These are phyloP conservation scores for Aspergillus uvarum DNA, from an alignment of 2,329 filamentous ascomycete species.

Conservation along the genomic window DNA sequence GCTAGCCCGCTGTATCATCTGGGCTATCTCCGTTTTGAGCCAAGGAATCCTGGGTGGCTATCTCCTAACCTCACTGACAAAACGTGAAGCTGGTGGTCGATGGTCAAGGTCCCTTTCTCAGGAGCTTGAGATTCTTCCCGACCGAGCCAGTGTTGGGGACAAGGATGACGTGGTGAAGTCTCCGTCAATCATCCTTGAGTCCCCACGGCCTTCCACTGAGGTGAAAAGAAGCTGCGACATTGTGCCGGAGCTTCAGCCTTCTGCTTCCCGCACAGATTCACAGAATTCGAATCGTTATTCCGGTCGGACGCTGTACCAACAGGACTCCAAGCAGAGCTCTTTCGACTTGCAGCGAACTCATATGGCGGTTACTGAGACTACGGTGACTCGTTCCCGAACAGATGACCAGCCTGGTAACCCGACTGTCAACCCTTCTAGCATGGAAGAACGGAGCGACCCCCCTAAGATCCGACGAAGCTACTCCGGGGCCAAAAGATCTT, in stretches of 20 bases:
- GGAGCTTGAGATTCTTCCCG: conserved; percentile 25
- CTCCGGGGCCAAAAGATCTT: conserved; percentile 23
- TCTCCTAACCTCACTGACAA: conserved; percentile 22
- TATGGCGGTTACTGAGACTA: conserved; percentile 14
- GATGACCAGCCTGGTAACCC: conserved; percentile 6
- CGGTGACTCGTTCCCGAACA: conserved; percentile 5
- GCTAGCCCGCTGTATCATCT: conserved; percentile 39
- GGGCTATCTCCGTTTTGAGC: conserved; percentile 33
- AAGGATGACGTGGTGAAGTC: conserved; percentile 6
- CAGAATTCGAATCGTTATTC: conserved; percentile 33
- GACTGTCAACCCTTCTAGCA: conserved; percentile 13
- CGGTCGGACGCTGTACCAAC: conserved; percentile 29
- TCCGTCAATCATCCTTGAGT: conserved; percentile 15
- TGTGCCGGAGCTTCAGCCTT: conserved; percentile 16
- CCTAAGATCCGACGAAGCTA: conserved; percentile 16
- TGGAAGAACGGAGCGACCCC: conserved; percentile 2
- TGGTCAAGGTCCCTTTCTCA: conserved; percentile 27
- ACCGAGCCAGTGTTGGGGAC: conserved; percentile 9
- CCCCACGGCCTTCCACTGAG: conserved; percentile 14
- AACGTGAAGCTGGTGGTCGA: conserved; percentile 10
- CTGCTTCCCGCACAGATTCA: conserved; percentile 27
- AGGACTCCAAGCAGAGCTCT: conserved; percentile 24
- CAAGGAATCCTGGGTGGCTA: conserved; percentile 34
- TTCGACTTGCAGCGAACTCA: conserved; percentile 23
- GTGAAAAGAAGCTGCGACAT: conserved; percentile 16